Base-by-base conservation (phyloP, 2,329 filamentous ascomycete species). In the Cyclaneusma minus region DNA sequence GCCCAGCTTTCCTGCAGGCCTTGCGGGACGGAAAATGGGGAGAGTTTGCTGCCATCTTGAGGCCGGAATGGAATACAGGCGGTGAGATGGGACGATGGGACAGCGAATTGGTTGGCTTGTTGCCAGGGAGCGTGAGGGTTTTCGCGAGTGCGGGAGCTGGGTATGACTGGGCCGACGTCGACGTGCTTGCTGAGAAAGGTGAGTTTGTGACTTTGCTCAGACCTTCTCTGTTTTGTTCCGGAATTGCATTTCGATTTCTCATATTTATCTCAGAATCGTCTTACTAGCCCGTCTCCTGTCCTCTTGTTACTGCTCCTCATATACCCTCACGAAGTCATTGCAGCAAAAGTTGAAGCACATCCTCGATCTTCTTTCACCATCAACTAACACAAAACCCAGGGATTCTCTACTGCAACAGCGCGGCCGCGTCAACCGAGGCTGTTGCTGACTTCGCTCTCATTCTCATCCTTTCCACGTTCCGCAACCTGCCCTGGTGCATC, bases 361-460 rank as follows among this genome's bases (percentile, higher is more conserved):
- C n/a, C n/a, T n/a, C n/a, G n/a, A n/a, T n/a, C n/a, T n/a, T n/a
- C n/a, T n/a, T n/a, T n/a, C n/a, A n/a, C n/a, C n/a, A n/a, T n/a
- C n/a, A n/a, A n/a, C n/a, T n/a, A n/a, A n/a, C n/a, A n/a, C n/a
- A n/a, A n/a, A n/a, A n/a, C n/a, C 8, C 24, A 47, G 45, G 69
- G 19, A 65, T 79, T 34, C 51, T 75, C 27, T 83, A 82, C 51
- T 82, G 76, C 56, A 82, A 83, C 50, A 64, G 69, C 3, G 75
- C 74, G 2, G 61, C 69, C 2, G 74, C 76, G 0, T 74, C 73
- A 18, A 72, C 72, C 5, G 77, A 83, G 41, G 68, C 75, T 4
- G 76, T 82, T 2, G 75, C 76, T 26, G 78, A 83, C 47, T 68
- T 78, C 34, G 68, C 73, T 11, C 57, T 80, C 21, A 72, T 70